Evolutionary conservation across 805 yeast genomes (phyloP).

Genomic region (Vanderwaltozyma polyspora): DNA sequence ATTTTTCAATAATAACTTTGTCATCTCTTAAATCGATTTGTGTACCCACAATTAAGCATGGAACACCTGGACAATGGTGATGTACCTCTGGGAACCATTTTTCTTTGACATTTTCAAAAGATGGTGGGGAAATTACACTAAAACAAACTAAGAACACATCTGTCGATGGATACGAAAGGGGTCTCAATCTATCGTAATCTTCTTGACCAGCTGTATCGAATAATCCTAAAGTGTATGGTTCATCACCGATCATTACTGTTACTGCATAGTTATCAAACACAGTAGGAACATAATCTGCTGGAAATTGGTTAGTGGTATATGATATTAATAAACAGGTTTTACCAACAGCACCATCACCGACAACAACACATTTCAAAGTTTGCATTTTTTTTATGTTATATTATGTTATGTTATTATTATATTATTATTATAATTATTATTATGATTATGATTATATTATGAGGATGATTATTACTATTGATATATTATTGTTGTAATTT

Average conservation of each 20-base stretch:
- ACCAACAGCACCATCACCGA: conserved; percentile 99
- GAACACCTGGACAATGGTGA: conserved; percentile 97
- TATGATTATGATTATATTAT: not conserved
- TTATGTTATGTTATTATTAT: not conserved
- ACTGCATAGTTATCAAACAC: conserved; percentile 94
- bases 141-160: conserved; percentile 94
- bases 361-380: conserved; percentile 87
- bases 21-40: conserved; percentile 93
- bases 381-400: conserved; percentile 26
- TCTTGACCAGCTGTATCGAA: conserved; percentile 99
- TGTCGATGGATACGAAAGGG: conserved; percentile 92
- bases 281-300: conserved; percentile 98
- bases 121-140: conserved; percentile 92
- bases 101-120: conserved; percentile 94
- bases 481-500: too few species aligned
- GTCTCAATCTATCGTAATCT: conserved; percentile 95
- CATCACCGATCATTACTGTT: conserved; percentile 93
- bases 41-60: conserved; percentile 93
- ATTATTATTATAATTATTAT: not conserved
- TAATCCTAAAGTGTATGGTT: conserved; percentile 92
- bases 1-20: conserved; percentile 77
- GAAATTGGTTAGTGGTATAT: conserved; percentile 93
- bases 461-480: too few species aligned
- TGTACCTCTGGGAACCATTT: conserved; percentile 99
- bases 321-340: conserved; percentile 93